Percentiles rank a stretch among this genome's conserved stretches.
Conservation (phyloP, 2,329 filamentous ascomycete species). For the Cladosporium austrohemisphaericum region DNA sequence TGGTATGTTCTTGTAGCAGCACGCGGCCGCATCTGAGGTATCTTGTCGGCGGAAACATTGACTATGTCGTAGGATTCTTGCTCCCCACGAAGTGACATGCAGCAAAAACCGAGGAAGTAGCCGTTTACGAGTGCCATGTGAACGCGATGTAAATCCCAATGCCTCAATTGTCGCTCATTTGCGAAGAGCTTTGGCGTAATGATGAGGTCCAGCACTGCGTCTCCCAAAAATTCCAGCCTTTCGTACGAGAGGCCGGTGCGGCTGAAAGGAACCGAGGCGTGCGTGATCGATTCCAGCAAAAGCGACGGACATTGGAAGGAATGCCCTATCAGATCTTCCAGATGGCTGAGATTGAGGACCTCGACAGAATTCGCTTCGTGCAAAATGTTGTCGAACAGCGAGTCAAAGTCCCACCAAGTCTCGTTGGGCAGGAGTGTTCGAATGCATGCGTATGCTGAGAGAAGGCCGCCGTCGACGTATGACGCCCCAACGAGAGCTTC, state of each 20-base stretch:
- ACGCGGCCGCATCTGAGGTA: not conserved
- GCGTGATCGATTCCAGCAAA: constrained; percentile 76
- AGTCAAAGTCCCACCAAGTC: constrained; percentile 20
- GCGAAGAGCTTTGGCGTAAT: constrained; percentile 62
- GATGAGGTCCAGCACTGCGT: constrained; percentile 77
- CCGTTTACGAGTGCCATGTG: constrained; percentile 75
- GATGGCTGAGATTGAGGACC: constrained; percentile 36
- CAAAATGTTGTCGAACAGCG: constrained; percentile 17
- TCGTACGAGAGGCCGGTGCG: constrained; percentile 59
- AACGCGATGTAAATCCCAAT: constrained; percentile 68
- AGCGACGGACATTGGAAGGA: constrained; percentile 64
- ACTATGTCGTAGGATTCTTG: constrained; percentile 33
- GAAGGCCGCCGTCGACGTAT: constrained; percentile 64
- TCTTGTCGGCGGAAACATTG: not conserved
- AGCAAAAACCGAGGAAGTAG: constrained; percentile 72
- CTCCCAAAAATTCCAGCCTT: constrained; percentile 82
- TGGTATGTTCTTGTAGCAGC: constrained; percentile 15
- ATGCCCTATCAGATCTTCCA: constrained; percentile 62
- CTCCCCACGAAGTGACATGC: constrained; percentile 54
- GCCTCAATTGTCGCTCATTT: constrained; percentile 46
- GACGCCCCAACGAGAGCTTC: constrained; percentile 79
- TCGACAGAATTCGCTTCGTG: constrained; percentile 44
- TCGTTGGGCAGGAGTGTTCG: constrained; percentile 61
- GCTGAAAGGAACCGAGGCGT: constrained; percentile 44
- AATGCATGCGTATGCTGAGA: constrained; percentile 62